Evolutionary conservation across 2,329 filamentous ascomycete species (phyloP).

Genomic region (Aspergillus neotritici): DNA sequence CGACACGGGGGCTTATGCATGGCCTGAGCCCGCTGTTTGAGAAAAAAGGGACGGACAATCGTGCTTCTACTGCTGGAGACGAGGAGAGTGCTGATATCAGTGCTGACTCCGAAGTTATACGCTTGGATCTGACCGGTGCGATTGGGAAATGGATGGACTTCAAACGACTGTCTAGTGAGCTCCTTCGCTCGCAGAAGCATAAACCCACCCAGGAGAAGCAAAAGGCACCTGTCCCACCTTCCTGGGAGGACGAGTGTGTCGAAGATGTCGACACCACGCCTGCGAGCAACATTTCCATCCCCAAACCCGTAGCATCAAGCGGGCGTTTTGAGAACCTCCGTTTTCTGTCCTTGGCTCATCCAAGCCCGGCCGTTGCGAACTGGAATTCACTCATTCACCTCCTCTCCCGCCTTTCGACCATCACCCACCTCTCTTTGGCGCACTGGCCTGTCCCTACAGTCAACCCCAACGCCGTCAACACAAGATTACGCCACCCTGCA

Average conservation of each 20-base stretch:
- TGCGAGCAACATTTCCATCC: constrained; percentile 6
- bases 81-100: constrained; percentile 15
- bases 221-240: constrained; percentile 26
- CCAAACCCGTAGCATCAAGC: constrained; percentile 19
- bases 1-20: constrained; percentile 34
- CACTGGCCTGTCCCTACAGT: constrained; percentile 56
- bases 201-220: not conserved
- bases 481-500: constrained; percentile 38
- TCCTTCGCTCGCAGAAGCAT: constrained; percentile 26
- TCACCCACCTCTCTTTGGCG: constrained; percentile 59
- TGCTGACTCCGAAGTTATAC: constrained; percentile 40
- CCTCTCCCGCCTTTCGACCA: constrained; percentile 48
- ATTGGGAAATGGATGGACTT: constrained; percentile 47
- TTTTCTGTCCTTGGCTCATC: constrained; percentile 54
- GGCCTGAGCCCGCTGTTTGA: constrained; percentile 49
- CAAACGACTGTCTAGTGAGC: constrained; percentile 43
- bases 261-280: constrained; percentile 4
- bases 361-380: constrained; percentile 37
- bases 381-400: constrained; percentile 54
- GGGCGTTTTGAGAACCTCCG: constrained; percentile 50
- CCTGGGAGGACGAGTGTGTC: constrained; percentile 37
- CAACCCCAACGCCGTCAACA: constrained; percentile 49
- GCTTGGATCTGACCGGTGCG: constrained; percentile 50
- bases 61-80: constrained; percentile 10
- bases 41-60: constrained; percentile 5